Conservation (phyloP, 106 monocot species). For the Dioscorea dumetorum region DNA sequence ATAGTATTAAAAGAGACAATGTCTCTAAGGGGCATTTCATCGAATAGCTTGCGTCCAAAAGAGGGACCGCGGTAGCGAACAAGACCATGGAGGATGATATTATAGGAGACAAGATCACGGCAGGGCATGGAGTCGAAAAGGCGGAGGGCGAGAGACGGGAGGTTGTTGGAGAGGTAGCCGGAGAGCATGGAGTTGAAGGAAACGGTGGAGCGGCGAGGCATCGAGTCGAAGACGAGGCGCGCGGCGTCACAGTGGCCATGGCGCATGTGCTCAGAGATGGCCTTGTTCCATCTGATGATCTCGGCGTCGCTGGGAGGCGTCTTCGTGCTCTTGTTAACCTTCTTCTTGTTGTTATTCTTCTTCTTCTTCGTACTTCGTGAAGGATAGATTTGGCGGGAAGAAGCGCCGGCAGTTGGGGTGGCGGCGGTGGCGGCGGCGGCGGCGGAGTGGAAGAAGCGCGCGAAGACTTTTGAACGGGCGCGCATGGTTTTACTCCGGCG, state of each 20-base stretch:
- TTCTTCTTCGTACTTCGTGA: neutral
- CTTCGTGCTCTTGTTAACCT: neutral
- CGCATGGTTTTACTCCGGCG: too few species aligned
- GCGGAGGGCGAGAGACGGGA: conserved; percentile 20
- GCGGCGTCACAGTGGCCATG: conserved; percentile 32
- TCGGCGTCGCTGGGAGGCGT: conserved; percentile 6
- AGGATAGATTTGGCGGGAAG: neutral
- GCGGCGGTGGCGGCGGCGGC: neutral
- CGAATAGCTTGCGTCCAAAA: conserved; percentile 42
- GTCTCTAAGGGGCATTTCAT: conserved; percentile 42
- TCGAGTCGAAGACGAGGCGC: conserved; percentile 33
- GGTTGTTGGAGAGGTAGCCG: conserved; percentile 40
- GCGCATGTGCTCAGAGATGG: conserved; percentile 46
- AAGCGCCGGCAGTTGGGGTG: too few species aligned
- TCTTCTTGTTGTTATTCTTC: conserved; percentile 5
- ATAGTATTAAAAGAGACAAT: conserved; percentile 58
- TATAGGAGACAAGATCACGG: conserved; percentile 45
- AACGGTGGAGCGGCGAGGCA: conserved; percentile 44
- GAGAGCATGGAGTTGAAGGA: conserved; percentile 56
- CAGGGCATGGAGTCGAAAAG: conserved; percentile 37
- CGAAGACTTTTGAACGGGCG: neutral
- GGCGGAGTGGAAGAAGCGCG: neutral
- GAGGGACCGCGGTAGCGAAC: conserved; percentile 25
- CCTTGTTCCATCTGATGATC: conserved; percentile 38
- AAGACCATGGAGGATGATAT: conserved; percentile 47